A percentile compares a stretch with the other conserved stretches of the same genome.
Conservation (phyloP, 441 rosid genomes). For the Capsella rubella region DNA sequence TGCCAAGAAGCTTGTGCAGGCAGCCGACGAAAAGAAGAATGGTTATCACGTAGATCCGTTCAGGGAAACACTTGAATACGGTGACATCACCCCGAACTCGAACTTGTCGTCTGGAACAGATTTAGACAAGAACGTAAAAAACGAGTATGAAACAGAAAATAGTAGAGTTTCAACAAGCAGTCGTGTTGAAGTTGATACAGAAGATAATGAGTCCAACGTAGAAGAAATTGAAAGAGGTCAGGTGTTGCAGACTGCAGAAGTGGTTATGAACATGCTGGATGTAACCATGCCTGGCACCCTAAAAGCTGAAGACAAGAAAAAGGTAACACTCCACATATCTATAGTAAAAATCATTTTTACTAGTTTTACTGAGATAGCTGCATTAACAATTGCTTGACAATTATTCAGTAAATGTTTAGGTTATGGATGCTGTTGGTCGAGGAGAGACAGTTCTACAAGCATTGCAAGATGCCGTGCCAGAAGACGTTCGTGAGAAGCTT, state of each 20-base stretch:
- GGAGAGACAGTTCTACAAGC: conserved; percentile 91
- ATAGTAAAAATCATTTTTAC: not conserved
- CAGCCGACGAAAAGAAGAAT: conserved; percentile 51
- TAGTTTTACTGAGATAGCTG: conserved; percentile 30
- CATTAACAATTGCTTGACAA: conserved; percentile 40
- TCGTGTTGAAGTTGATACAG: conserved; percentile 53
- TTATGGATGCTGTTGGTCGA: conserved; percentile 82
- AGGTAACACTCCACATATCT: conserved; percentile 56
- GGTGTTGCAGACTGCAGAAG: conserved; percentile 74
- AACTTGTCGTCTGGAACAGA: conserved; percentile 46
- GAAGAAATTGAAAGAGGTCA: conserved; percentile 68
- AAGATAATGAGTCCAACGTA: conserved; percentile 51
- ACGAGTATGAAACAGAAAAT: conserved; percentile 43
- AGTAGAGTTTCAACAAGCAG: conserved; percentile 45
- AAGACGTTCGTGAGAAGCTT: conserved; percentile 91
- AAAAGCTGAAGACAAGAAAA: conserved; percentile 71
- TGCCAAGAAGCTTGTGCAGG: conserved; percentile 56
- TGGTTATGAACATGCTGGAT: conserved; percentile 91
- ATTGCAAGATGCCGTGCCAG: conserved; percentile 93
- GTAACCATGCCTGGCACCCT: conserved; percentile 78
- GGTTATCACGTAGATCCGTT: conserved; percentile 51
- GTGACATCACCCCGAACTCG: conserved; percentile 40
- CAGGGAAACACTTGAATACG: conserved; percentile 48
- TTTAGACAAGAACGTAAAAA: conserved; percentile 46
- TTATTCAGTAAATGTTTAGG: conserved; percentile 61